Evolutionary conservation across 2,329 filamentous ascomycete genomes (phyloP).

Genomic region (Emergomyces pasteurianus): DNA sequence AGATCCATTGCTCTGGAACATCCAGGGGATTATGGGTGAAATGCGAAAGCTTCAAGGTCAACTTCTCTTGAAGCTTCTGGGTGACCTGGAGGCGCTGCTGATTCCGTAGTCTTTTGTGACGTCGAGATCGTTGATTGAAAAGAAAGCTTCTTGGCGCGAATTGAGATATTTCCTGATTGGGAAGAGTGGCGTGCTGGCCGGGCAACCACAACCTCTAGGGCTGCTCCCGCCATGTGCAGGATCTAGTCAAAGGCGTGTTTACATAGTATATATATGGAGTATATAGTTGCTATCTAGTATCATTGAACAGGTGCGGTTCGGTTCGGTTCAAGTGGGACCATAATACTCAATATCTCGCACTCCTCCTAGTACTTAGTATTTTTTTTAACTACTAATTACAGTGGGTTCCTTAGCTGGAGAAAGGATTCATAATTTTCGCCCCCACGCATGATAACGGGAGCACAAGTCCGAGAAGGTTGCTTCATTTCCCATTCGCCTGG

Average conservation of each 20-base stretch:
- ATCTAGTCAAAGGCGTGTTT: too few species aligned
- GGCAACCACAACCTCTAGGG: constrained; percentile 18
- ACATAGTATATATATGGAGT: too few species aligned
- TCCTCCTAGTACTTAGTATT: too few species aligned
- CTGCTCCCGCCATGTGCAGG: too few species aligned
- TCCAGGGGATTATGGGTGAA: background rate
- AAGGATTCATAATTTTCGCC: background rate
- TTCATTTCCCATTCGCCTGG: background rate
- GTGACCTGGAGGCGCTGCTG: background rate
- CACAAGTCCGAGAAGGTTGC: too few species aligned
- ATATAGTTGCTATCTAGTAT: too few species aligned
- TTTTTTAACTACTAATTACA: too few species aligned
- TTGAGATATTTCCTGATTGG: constrained; percentile 21
- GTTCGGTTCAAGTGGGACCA: background rate
- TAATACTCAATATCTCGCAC: background rate
- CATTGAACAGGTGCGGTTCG: background rate
- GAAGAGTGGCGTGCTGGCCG: constrained; percentile 16
- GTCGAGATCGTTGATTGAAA: background rate
- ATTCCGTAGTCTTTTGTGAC: background rate
- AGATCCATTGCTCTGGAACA: background rate
- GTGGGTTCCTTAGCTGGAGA: background rate
- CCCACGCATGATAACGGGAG: too few species aligned
- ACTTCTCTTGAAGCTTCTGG: background rate
- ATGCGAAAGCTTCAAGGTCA: background rate
- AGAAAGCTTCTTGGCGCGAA: background rate